These are phyloP conservation scores for Pulveroboletus sp. DNA, from an alignment of 768 basidiomycete genomes.

Conservation along the genomic window DNA sequence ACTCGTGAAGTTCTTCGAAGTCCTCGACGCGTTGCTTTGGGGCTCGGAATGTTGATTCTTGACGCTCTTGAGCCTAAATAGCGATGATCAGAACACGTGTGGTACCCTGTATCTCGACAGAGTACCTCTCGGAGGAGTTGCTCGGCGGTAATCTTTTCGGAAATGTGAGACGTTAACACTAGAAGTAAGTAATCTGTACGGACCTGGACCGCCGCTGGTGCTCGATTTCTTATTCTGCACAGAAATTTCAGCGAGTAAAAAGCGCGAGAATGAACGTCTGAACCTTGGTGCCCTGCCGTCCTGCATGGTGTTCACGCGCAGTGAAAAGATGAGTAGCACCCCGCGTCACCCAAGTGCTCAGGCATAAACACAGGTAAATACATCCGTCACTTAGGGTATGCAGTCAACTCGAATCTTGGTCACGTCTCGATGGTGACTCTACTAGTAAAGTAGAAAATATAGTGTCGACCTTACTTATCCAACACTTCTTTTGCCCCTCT, in stretches of 20 bases:
- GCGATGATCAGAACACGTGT: background rate
- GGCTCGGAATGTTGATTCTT: constrained; percentile 86
- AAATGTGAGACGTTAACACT: constrained; percentile 10
- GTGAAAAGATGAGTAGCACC: background rate
- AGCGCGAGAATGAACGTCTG: constrained; percentile 1
- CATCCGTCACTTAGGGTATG: too few species aligned
- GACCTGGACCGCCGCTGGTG: constrained; percentile 90
- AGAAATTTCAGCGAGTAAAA: constrained; percentile 4
- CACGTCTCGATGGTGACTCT: background rate
- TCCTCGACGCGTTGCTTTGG: constrained; percentile 96
- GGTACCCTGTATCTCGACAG: background rate
- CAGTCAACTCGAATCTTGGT: too few species aligned
- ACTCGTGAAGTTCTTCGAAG: constrained; percentile 87
- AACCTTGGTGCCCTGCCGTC: constrained; percentile 80
- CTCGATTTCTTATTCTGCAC: constrained; percentile 89
- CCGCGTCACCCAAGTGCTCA: too few species aligned
- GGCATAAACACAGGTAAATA: constrained; percentile 19
- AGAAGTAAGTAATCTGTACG: constrained; percentile 17
- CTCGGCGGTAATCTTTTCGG: constrained; percentile 87
- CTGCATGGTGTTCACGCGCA: constrained; percentile 45
- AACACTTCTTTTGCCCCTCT: constrained; percentile 19
- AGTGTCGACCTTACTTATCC: background rate
- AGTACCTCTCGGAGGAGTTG: constrained; percentile 91
- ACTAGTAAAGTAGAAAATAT: background rate
- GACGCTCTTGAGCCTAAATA: constrained; percentile 88